phyloP scores from a whole-genome alignment of 1,284 basidiomycete species.

The Hymenochaete sp. region DNA sequence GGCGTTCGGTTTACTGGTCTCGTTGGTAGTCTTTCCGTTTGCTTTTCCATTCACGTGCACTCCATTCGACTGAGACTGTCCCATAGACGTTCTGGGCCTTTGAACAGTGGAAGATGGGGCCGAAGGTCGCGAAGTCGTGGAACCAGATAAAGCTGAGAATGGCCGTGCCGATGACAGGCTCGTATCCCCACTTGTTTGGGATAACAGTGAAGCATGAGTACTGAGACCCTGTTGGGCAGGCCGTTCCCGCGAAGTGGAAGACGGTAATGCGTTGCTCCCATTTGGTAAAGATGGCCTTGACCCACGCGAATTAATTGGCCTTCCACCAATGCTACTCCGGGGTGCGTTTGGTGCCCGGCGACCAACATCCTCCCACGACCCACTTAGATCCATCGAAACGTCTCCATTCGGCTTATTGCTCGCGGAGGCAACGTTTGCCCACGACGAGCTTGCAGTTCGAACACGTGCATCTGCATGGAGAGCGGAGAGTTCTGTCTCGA shows the following conservation, averaged over 20 bases:
- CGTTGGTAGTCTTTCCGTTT: slow-evolving; percentile 7
- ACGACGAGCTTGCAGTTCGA: slow-evolving; percentile 20
- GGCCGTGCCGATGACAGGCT: slow-evolving; percentile 3
- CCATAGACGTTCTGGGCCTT: slow-evolving; percentile 3
- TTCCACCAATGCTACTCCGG: slow-evolving; percentile 7
- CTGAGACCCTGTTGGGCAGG: slow-evolving; percentile 8
- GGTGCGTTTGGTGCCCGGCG: slow-evolving; percentile 2
- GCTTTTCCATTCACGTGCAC: slow-evolving; percentile 1
- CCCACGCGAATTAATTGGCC: background rate
- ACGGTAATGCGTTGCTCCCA: slow-evolving; percentile 10
- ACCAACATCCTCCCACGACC: slow-evolving; percentile 45
- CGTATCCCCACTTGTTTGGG: slow-evolving; percentile 7
- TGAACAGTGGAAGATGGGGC: slow-evolving; percentile 3
- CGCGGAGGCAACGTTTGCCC: slow-evolving; percentile 14
- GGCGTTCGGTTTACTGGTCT: slow-evolving; percentile 9
- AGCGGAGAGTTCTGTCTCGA: slow-evolving; percentile 43
- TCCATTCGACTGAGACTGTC: background rate
- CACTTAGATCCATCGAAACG: slow-evolving; percentile 31
- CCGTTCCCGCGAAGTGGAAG: background rate
- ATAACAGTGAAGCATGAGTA: slow-evolving; percentile 8
- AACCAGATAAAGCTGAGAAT: background rate
- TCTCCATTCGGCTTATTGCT: slow-evolving; percentile 17
- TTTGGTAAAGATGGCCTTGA: slow-evolving; percentile 13
- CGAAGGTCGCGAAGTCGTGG: background rate
- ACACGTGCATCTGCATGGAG: slow-evolving; percentile 15